Percentiles rank a stretch among this genome's conserved stretches.
phyloP scores from a whole-genome alignment of 2,329 filamentous ascomycete genomes.

The Penicillium sp. region DNA sequence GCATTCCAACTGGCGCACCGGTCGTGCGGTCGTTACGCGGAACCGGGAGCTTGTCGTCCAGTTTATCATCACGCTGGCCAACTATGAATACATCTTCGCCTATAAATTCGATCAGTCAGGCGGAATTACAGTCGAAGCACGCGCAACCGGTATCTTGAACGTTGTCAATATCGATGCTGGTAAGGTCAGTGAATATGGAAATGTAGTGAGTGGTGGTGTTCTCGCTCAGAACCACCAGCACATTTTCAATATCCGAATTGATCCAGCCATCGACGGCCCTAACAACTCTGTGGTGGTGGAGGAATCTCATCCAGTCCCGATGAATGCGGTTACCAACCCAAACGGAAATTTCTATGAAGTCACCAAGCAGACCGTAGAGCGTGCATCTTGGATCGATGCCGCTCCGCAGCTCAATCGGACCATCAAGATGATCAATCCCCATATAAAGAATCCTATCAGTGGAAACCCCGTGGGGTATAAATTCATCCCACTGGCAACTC shows the following conservation, averaged over 20 bases:
- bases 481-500: slow-evolving; percentile 55
- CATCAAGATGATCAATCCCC: slow-evolving; percentile 59
- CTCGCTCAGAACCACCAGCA: slow-evolving; percentile 71
- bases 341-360: slow-evolving; percentile 53
- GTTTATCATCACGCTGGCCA: slow-evolving; percentile 64
- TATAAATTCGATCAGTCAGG: slow-evolving; percentile 56
- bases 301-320: slow-evolving; percentile 58
- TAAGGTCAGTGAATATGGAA: slow-evolving; percentile 62
- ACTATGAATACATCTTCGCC: slow-evolving; percentile 48
- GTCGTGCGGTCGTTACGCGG: slow-evolving; percentile 59
- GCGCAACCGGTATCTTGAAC: slow-evolving; percentile 66
- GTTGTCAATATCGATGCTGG: slow-evolving; percentile 62
- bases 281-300: slow-evolving; percentile 56
- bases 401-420: slow-evolving; percentile 46
- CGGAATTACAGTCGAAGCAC: slow-evolving; percentile 62
- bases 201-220: slow-evolving; percentile 64
- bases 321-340: slow-evolving; percentile 52
- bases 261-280: slow-evolving; percentile 58
- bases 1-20: slow-evolving; percentile 66
- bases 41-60: slow-evolving; percentile 63
- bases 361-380: slow-evolving; percentile 45
- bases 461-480: slow-evolving; percentile 56
- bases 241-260: slow-evolving; percentile 67
- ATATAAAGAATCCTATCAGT: slow-evolving; percentile 54
- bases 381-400: slow-evolving; percentile 50